These are phyloP conservation scores for Acanthamoeba sp. DNA, from an alignment of 208 protist species.

Conservation along the genomic window DNA sequence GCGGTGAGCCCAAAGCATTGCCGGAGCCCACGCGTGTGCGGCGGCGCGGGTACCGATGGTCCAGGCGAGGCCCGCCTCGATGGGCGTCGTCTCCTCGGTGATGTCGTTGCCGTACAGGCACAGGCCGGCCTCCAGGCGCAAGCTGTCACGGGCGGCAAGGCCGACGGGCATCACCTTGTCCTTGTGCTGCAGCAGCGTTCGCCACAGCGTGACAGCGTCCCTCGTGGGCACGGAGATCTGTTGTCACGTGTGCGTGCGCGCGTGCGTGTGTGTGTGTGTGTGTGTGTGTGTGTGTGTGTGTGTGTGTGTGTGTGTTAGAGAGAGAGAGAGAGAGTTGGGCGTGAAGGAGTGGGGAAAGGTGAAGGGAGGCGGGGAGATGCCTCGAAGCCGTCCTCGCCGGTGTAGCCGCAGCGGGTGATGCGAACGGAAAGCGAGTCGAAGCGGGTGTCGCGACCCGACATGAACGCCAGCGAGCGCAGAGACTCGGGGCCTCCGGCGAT, in stretches of 20 bases:
- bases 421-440: conserved; percentile 82
- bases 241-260: no score
- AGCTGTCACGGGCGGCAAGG: conserved; percentile 62
- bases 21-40: not conserved
- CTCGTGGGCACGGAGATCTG: conserved; percentile 62
- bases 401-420: conserved; percentile 96
- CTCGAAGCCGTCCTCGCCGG: conserved; percentile 99
- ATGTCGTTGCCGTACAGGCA: conserved; percentile 99
- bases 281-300: no score
- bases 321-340: not conserved
- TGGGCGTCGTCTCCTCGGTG: conserved; percentile 94
- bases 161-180: conserved; percentile 69
- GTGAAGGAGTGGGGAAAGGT: no score
- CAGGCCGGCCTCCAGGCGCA: conserved; percentile 96
- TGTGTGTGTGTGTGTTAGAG: no score
- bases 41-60: conserved; percentile 88
- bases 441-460: conserved; percentile 85
- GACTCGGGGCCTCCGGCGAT: conserved; percentile 61
- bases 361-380: no score
- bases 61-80: conserved; percentile 96
- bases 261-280: conserved; percentile 9
- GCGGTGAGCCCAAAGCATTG: not conserved
- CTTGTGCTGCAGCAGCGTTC: conserved; percentile 24
- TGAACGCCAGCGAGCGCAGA: conserved; percentile 89
- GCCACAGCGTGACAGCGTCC: conserved; percentile 32